These are phyloP conservation scores for Aristolochia californica DNA, from an alignment of 164 flowering plant genomes.

Conservation along the genomic window DNA sequence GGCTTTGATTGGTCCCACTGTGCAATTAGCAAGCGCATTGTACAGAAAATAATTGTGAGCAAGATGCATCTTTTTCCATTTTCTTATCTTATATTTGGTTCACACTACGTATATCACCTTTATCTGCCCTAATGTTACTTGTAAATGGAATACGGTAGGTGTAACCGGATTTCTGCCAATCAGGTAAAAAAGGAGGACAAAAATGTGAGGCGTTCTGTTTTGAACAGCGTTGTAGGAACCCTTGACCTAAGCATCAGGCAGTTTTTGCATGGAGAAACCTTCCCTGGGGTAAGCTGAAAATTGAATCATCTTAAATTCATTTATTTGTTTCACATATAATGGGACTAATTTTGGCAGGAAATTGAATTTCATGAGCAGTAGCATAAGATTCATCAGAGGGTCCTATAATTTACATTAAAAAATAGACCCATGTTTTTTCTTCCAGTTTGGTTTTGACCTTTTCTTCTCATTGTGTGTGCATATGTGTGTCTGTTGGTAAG, in stretches of 20 bases:
- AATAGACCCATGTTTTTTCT: no score
- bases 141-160: neutral
- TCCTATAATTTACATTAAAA: no score
- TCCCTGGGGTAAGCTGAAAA: constrained; percentile 39
- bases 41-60: no score
- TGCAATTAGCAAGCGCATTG: no score
- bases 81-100: neutral
- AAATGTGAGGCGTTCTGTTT: constrained; percentile 43
- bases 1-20: no score
- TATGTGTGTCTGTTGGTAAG: no score
- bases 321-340: neutral
- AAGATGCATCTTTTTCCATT: neutral
- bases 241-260: constrained; percentile 52
- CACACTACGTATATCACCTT: neutral
- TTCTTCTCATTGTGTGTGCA: no score
- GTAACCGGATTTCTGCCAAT: constrained; percentile 3
- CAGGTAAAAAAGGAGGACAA: constrained; percentile 57
- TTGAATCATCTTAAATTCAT: neutral
- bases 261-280: constrained; percentile 52
- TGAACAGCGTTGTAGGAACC: constrained; percentile 57
- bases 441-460: no score
- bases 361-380: neutral
- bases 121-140: no score
- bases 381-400: neutral
- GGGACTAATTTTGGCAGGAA: neutral